Conservation (phyloP, 768 basidiomycete species). For the Panus rudis region DNA sequence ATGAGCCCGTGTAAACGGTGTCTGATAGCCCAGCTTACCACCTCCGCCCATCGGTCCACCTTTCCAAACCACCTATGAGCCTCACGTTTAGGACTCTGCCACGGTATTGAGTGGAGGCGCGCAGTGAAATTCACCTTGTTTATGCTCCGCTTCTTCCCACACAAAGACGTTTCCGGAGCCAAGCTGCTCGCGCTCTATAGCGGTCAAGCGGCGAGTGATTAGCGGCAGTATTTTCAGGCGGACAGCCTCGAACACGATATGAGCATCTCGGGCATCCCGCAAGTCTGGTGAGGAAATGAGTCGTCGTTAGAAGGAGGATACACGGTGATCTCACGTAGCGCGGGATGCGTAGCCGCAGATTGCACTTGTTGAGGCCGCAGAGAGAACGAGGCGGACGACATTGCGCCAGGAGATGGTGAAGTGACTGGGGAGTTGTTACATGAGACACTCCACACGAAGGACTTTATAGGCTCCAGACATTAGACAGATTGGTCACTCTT, state of each 20-base stretch:
- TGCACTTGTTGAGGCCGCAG: constrained; percentile 2
- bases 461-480: constrained; percentile 9
- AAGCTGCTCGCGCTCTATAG: constrained; percentile 63
- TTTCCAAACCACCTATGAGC: constrained; percentile 37
- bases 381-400: constrained; percentile 2
- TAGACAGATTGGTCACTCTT: constrained; percentile 8
- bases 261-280: constrained; percentile 74
- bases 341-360: constrained; percentile 21
- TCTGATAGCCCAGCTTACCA: constrained; percentile 44
- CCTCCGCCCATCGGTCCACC: constrained; percentile 79
- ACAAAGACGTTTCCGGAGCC: constrained; percentile 74
- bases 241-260: constrained; percentile 71
- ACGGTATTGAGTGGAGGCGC: constrained; percentile 13
- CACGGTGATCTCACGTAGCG: constrained; percentile 20
- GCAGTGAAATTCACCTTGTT: constrained; percentile 25
- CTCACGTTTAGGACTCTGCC: not conserved
- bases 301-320: not conserved
- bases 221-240: constrained; percentile 63
- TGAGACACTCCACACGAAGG: not conserved
- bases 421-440: not conserved
- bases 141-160: constrained; percentile 78
- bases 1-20: not conserved
- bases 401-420: constrained; percentile 1
- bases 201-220: constrained; percentile 62
- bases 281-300: constrained; percentile 41